Base-by-base conservation (phyloP, 208 protist species). In the Acanthamoeba royreba region DNA sequence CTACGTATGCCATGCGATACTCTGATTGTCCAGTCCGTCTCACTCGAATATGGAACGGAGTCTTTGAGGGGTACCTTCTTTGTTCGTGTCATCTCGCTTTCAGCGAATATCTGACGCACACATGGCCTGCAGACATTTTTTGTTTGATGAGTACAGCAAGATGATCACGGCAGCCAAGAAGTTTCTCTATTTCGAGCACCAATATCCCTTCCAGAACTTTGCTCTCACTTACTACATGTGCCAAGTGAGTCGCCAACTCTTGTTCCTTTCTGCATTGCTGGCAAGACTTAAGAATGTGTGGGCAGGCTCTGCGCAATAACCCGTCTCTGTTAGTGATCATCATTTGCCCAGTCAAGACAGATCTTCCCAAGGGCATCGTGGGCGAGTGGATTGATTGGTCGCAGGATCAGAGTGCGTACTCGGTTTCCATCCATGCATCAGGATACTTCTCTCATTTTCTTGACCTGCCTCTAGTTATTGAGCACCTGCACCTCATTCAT, bases 191-290 rank as follows among this genome's bases (percentile, higher is more conserved):
- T 52, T 96, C 2, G 95, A 96, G 77, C 95, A 96, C 77, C 95
- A 96, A 47, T 96, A 96, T 49, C 95, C 95, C 13, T 96, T 96
- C 42, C 95, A 96, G 83, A 96, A 96, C 66, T 95, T 96, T 91
- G 85, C 95, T 13, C 42, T 96, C 0, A 96, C 95, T 38, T 95
- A 96, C 19, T 96, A 95, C 42, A 96, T 96, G 93, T 96, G 95
- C 58, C 92, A 77, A 40, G 66, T 77, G 22, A 8, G 22, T 28
- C 11, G 25, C 35, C 33, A 38, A n/a, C 49, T 55, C 61, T 4
- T 3, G 8, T 38, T 7, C 28, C 42, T 25, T 72, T 2, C 61
- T 35, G n/a, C n/a, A 19, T 35, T 74, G 22, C 61, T 74, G 22
- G 2, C 5, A 15, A 3, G 33, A 63, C 55, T 28, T 28, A 63